phyloP scores from a whole-genome alignment of 2,329 filamentous ascomycete genomes.

The Xylariaceae sp. region DNA sequence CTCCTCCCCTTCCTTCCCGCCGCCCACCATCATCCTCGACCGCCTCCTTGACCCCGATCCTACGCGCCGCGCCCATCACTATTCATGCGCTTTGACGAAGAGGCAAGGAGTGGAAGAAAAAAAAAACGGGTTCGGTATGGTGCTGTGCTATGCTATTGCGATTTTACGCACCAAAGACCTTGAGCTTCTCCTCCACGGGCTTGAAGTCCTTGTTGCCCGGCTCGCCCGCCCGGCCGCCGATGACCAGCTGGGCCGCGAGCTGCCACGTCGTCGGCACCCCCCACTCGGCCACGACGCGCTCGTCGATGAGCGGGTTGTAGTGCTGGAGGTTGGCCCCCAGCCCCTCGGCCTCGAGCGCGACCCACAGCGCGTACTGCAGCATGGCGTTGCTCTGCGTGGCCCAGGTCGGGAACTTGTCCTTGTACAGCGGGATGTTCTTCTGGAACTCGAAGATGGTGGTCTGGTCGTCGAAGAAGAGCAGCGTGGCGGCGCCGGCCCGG shows the following conservation, averaged over 20 bases:
- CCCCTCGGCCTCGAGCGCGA: constrained; percentile 75
- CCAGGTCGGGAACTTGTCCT: constrained; percentile 76
- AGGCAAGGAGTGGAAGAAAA: no score
- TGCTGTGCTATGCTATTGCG: no score
- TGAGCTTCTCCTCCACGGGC: constrained; percentile 63
- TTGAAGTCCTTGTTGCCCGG: constrained; percentile 60
- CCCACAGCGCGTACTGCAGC: constrained; percentile 78
- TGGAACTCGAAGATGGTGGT: constrained; percentile 61
- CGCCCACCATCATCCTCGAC: no score
- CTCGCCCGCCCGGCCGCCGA: constrained; percentile 59
- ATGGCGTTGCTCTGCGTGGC: constrained; percentile 74
- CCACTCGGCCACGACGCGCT: constrained; percentile 65
- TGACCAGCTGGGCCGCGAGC: constrained; percentile 79
- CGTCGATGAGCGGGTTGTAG: constrained; percentile 84
- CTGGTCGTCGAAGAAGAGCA: constrained; percentile 85
- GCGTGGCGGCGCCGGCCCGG: constrained; percentile 70
- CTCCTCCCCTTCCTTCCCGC: no score
- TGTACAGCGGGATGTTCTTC: constrained; percentile 66
- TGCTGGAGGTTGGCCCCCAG: constrained; percentile 88
- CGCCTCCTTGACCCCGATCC: no score
- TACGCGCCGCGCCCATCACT: no score
- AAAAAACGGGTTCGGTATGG: no score
- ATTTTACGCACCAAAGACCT: constrained; percentile 53
- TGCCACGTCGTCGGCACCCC: constrained; percentile 68
- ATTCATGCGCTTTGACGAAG: no score